Percentiles rank a stretch among this genome's conserved stretches.
Conservation (phyloP, 345 rosid genomes). For the Populus nigra region DNA sequence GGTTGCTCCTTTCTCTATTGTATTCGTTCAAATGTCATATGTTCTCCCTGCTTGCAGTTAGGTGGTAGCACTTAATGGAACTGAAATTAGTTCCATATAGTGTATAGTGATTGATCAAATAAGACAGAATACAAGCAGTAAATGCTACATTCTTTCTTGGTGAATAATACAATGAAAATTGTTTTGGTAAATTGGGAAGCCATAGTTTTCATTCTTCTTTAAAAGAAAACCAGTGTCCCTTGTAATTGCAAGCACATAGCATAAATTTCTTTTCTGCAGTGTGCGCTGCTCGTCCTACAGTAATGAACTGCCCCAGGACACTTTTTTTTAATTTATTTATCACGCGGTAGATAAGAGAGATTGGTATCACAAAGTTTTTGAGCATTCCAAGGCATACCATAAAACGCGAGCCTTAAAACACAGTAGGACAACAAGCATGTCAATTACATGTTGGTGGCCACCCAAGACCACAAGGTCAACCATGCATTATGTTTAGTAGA, state of each 20-base stretch:
- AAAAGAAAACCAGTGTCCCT: neutral
- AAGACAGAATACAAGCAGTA: conserved; percentile 16
- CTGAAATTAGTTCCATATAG: conserved; percentile 14
- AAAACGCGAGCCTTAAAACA: neutral
- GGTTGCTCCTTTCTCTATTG: conserved; percentile 66
- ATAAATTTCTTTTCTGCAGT: neutral
- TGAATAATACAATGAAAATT: neutral
- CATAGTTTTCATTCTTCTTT: neutral
- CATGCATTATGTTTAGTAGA: neutral
- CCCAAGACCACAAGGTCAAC: neutral
- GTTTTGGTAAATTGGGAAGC: neutral
- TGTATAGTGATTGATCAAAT: conserved; percentile 1
- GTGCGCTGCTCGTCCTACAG: neutral
- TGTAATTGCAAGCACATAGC: neutral
- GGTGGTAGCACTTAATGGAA: conserved; percentile 8
- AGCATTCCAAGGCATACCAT: neutral
- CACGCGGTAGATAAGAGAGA: neutral
- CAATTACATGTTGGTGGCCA: conserved; percentile 14
- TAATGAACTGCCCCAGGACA: neutral
- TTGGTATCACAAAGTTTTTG: neutral
- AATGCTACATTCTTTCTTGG: neutral
- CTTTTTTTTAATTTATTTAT: neutral
- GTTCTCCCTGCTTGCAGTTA: conserved; percentile 53
- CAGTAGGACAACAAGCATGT: neutral
- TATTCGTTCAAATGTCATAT: conserved; percentile 57